phyloP scores from a whole-genome alignment of 2,329 filamentous ascomycete species.

The Aspergillus jensenii region DNA sequence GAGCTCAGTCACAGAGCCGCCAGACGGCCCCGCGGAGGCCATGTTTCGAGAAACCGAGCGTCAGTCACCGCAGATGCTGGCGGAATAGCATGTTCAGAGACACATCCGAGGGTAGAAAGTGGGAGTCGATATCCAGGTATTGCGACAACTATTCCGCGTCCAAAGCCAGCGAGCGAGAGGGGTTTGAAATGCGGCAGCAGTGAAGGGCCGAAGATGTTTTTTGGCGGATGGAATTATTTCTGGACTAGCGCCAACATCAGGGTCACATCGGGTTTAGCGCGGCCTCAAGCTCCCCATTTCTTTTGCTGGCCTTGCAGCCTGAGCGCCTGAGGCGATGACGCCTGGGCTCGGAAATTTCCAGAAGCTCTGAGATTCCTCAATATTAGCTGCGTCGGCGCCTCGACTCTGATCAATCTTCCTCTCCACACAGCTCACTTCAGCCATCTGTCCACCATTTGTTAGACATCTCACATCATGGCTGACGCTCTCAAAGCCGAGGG shows the following conservation, averaged over 20 bases:
- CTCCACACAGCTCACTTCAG: constrained; percentile 2
- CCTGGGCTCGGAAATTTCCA: constrained; percentile 44
- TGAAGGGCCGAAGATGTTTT: constrained; percentile 23
- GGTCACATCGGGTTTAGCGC: constrained; percentile 20
- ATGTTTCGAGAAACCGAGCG: constrained; percentile 26
- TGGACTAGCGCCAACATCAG: constrained; percentile 21
- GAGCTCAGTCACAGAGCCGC: constrained; percentile 35
- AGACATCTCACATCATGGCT: constrained; percentile 52
- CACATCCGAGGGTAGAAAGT: constrained; percentile 16
- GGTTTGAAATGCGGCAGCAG: not conserved
- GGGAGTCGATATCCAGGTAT: not conserved
- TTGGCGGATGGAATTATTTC: constrained; percentile 25
- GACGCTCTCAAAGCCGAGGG: constrained; percentile 92
- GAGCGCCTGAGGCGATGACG: constrained; percentile 13
- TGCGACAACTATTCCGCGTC: not conserved
- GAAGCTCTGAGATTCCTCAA: constrained; percentile 37
- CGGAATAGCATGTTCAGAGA: constrained; percentile 35
- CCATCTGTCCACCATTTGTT: not conserved
- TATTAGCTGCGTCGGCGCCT: constrained; percentile 18
- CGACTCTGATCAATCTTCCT: constrained; percentile 6
- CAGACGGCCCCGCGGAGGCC: constrained; percentile 35
- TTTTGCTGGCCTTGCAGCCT: constrained; percentile 22
- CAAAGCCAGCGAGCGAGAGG: not conserved
- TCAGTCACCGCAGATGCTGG: constrained; percentile 32
- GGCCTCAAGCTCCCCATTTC: constrained; percentile 10